Conservation (phyloP, 1,284 basidiomycete genomes). For the Fomitopsis betulina region DNA sequence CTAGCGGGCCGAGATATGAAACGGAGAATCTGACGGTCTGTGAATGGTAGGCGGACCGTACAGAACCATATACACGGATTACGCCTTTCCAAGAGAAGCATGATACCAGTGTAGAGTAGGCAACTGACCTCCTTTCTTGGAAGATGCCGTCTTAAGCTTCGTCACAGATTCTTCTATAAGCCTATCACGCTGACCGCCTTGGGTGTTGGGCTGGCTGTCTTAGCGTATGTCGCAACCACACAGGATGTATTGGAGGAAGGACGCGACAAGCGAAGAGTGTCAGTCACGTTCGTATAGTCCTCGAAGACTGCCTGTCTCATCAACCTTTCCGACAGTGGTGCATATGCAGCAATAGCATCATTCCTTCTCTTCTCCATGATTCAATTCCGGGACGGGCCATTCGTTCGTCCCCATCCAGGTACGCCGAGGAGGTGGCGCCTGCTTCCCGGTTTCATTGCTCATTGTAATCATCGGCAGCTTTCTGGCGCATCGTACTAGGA, state of each 20-base stretch:
- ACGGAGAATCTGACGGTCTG: neutral
- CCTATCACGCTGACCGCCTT: slow-evolving; percentile 74
- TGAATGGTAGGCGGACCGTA: slow-evolving; percentile 42
- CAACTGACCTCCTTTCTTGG: slow-evolving; percentile 14
- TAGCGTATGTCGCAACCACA: slow-evolving; percentile 77
- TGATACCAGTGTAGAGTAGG: slow-evolving; percentile 78
- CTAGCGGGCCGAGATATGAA: neutral
- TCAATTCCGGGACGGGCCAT: slow-evolving; percentile 81
- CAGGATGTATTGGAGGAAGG: slow-evolving; percentile 78
- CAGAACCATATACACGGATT: slow-evolving; percentile 76
- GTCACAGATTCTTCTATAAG: slow-evolving; percentile 73
- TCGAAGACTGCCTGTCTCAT: slow-evolving; percentile 2
- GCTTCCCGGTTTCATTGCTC: neutral
- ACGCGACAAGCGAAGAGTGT: slow-evolving; percentile 73
- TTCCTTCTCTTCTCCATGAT: slow-evolving; percentile 80
- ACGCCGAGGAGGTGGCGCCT: slow-evolving; percentile 33
- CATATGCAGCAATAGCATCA: slow-evolving; percentile 63
- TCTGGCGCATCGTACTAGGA: slow-evolving; percentile 73
- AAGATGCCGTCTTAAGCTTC: slow-evolving; percentile 7
- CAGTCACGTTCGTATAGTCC: slow-evolving; percentile 27
- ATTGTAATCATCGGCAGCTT: slow-evolving; percentile 32
- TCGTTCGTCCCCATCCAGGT: slow-evolving; percentile 34
- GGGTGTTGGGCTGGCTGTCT: slow-evolving; percentile 52
- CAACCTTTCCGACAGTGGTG: slow-evolving; percentile 41
- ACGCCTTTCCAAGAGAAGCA: slow-evolving; percentile 75